These are phyloP conservation scores for Pinus albicaulis DNA, from an alignment of 75 land plant species.

Conservation along the genomic window DNA sequence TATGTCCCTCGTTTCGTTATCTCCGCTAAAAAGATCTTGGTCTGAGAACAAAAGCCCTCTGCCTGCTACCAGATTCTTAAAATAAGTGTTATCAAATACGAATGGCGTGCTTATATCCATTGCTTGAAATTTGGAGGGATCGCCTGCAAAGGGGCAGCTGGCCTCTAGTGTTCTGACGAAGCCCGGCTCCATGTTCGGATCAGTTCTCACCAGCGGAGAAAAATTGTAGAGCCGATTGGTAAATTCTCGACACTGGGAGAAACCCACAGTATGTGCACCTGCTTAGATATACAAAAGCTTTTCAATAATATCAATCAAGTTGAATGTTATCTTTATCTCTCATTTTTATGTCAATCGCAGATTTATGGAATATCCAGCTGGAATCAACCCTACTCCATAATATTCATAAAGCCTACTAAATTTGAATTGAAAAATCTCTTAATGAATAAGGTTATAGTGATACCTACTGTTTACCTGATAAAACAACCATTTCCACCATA, in stretches of 20 bases:
- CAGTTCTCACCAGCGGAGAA: background rate
- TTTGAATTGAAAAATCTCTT: no score
- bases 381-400: no score
- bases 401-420: no score
- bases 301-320: no score
- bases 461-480: constrained; percentile 20
- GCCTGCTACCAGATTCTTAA: constrained; percentile 12
- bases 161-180: constrained; percentile 14
- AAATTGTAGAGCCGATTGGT: constrained; percentile 24
- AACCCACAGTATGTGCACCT: constrained; percentile 29
- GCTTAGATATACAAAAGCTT: background rate
- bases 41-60: constrained; percentile 21
- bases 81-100: constrained; percentile 20
- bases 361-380: no score
- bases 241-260: constrained; percentile 15
- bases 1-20: background rate
- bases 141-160: constrained; percentile 13
- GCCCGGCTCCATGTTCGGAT: constrained; percentile 19
- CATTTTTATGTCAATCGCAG: no score
- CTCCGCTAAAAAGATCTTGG: constrained; percentile 12
- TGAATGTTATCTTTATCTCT: no score
- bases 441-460: no score
- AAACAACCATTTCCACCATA: constrained; percentile 26
- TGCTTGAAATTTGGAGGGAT: constrained; percentile 4
- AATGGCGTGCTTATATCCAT: constrained; percentile 31